phyloP scores from a whole-genome alignment of 345 rosid genomes.

The Corymbia maculata region DNA sequence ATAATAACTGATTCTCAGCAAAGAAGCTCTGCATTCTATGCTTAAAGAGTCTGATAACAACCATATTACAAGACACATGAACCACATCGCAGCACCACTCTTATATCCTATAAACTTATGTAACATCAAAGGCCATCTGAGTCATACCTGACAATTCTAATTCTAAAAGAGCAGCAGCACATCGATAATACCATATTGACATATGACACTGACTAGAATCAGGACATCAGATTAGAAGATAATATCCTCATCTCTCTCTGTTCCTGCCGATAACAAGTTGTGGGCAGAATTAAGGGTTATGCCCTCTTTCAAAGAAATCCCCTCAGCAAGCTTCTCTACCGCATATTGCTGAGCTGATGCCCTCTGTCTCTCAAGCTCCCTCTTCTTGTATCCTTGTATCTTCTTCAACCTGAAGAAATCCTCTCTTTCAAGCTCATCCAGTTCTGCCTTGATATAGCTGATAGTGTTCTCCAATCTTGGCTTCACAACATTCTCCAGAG shows the following conservation, averaged over 20 bases:
- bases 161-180: background rate
- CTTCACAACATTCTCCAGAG: constrained; percentile 15
- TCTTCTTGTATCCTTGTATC: constrained; percentile 14
- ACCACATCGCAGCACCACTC: background rate
- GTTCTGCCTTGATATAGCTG: constrained; percentile 7
- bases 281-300: background rate
- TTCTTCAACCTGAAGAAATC: constrained; percentile 13
- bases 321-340: constrained; percentile 6
- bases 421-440: constrained; percentile 13
- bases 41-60: background rate
- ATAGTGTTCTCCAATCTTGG: constrained; percentile 11
- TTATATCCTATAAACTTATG: background rate
- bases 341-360: constrained; percentile 1
- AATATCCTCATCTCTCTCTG: constrained; percentile 10
- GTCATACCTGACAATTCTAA: background rate
- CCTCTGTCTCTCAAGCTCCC: constrained; percentile 8
- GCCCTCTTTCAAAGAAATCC: constrained; percentile 7
- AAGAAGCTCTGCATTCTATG: background rate
- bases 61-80: background rate
- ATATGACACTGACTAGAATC: background rate
- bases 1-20: background rate
- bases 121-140: background rate
- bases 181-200: background rate
- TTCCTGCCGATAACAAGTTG: background rate
- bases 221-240: background rate